Conservation (phyloP, 257 asterid species). For the Coffea canephora region DNA sequence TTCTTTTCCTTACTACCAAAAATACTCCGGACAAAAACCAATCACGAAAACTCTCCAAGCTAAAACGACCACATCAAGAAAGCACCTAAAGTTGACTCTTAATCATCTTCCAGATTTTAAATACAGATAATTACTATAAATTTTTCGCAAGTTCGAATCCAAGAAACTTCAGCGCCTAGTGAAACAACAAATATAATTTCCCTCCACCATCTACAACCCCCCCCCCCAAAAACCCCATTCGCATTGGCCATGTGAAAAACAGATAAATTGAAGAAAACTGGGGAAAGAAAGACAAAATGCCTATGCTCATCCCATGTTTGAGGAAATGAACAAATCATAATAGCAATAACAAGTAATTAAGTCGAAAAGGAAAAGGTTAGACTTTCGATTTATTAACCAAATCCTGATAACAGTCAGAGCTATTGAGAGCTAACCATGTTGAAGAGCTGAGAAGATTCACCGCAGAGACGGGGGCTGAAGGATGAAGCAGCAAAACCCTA, state of each 20-base stretch:
- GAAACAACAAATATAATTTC: not conserved
- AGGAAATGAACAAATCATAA: not conserved
- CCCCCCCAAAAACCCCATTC: not conserved
- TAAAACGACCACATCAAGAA: not conserved
- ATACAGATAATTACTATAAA: not conserved
- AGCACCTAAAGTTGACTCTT: not conserved
- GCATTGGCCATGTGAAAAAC: not conserved
- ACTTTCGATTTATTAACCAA: not conserved
- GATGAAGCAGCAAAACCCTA: conserved; percentile 9
- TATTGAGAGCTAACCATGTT: conserved; percentile 15
- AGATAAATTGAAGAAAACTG: not conserved
- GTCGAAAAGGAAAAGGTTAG: not conserved
- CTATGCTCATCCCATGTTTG: too few relatives aligned
- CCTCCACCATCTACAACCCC: not conserved
- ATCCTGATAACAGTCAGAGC: not conserved
- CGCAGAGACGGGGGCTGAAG: not conserved
- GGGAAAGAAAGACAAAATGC: not conserved
- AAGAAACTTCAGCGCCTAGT: not conserved
- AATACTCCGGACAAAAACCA: not conserved
- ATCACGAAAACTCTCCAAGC: too few relatives aligned
- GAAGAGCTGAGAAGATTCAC: conserved; percentile 6
- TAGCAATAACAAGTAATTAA: not conserved
- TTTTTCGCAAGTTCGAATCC: not conserved
- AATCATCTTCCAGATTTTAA: too few relatives aligned
- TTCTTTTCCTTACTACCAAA: not conserved